phyloP scores from a whole-genome alignment of 1,284 basidiomycete genomes.

The Phlebopus sp. region DNA sequence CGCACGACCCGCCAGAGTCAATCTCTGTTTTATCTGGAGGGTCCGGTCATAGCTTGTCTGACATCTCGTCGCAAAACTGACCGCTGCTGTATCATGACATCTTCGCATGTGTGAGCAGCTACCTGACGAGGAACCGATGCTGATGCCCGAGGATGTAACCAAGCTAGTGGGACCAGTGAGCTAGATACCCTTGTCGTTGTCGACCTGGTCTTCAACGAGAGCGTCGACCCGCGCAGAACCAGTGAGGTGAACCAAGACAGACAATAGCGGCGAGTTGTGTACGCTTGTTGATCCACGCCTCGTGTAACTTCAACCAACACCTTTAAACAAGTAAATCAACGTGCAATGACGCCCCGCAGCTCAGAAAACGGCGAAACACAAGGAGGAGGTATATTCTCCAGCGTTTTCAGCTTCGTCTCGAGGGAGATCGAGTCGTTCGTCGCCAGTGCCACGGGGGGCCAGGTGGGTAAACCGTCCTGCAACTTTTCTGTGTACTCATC shows the following conservation, averaged over 20 bases:
- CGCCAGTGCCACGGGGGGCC: constrained; percentile 55
- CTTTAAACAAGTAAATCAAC: neutral
- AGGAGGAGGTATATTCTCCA: constrained; percentile 50
- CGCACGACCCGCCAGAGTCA: too few relatives aligned
- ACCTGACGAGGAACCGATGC: too few relatives aligned
- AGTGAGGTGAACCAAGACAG: neutral
- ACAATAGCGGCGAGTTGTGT: constrained; percentile 11
- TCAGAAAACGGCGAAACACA: constrained; percentile 3
- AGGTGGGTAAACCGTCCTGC: constrained; percentile 16
- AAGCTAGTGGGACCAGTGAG: too few relatives aligned
- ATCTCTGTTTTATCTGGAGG: too few relatives aligned
- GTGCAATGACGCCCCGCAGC: constrained; percentile 8
- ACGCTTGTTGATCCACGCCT: constrained; percentile 12
- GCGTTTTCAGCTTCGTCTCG: constrained; percentile 67
- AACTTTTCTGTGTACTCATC: constrained; percentile 7
- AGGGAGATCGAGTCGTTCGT: constrained; percentile 70
- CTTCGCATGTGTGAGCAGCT: too few relatives aligned
- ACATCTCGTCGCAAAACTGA: too few relatives aligned
- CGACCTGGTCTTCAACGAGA: too few relatives aligned
- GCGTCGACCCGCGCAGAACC: too few relatives aligned
- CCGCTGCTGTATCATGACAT: too few relatives aligned
- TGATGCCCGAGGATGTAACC: too few relatives aligned
- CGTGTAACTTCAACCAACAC: neutral
- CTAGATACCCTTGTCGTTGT: too few relatives aligned
- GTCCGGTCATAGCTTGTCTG: too few relatives aligned